Evolutionary conservation across 2,329 filamentous ascomycete species (phyloP).

Genomic region (Penicillium fuscoglaucum): DNA sequence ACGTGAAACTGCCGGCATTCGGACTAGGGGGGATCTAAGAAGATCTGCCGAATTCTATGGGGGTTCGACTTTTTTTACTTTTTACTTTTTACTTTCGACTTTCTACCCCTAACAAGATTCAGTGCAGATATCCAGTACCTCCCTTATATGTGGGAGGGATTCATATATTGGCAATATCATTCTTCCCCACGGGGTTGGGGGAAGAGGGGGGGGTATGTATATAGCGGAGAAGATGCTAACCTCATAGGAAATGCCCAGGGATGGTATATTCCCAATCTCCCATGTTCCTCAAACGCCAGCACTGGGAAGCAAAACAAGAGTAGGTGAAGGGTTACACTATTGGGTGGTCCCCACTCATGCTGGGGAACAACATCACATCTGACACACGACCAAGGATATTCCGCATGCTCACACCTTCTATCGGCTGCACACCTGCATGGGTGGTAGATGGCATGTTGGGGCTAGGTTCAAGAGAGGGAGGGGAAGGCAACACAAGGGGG

Average conservation of each 20-base stretch:
- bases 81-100: not conserved
- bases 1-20: not conserved
- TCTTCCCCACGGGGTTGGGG: not conserved
- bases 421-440: conserved; percentile 1
- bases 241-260: not conserved
- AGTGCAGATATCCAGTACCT: not conserved
- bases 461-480: conserved; percentile 14
- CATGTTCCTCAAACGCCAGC: not conserved
- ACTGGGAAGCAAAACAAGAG: not conserved
- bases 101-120: not conserved
- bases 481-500: conserved; percentile 17
- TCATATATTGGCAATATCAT: not conserved
- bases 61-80: not conserved
- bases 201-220: not conserved
- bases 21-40: not conserved
- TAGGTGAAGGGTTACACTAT: not conserved
- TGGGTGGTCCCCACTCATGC: conserved; percentile 23
- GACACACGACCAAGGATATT: conserved; percentile 37
- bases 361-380: conserved; percentile 40
- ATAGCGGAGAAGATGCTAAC: not conserved
- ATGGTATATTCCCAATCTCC: not conserved
- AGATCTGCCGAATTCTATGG: not conserved
- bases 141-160: not conserved
- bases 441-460: conserved; percentile 5
- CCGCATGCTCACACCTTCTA: conserved; percentile 31